Percentiles rank a stretch among this genome's conserved stretches.
Evolutionary conservation across 2,329 filamentous ascomycete species (phyloP).

Genomic region (Aspergillus spinulosporus): DNA sequence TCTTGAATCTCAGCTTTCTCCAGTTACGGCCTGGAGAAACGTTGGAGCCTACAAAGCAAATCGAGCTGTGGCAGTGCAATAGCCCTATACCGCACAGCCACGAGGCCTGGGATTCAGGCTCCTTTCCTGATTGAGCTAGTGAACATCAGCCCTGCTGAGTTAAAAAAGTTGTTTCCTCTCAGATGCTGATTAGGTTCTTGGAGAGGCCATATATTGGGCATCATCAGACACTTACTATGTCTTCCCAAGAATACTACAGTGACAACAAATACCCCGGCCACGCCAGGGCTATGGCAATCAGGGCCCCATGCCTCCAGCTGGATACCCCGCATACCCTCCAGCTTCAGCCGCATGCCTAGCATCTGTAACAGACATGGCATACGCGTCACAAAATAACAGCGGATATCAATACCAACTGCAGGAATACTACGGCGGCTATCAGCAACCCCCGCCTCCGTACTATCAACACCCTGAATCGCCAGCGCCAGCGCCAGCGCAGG

Average conservation of each 20-base stretch:
- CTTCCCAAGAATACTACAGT: conserved; percentile 6
- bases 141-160: conserved; percentile 1
- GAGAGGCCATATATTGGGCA: too few relatives aligned
- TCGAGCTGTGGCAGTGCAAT: background rate
- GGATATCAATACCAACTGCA: background rate
- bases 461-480: background rate
- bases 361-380: background rate
- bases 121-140: conserved; percentile 5
- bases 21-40: too few relatives aligned
- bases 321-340: background rate
- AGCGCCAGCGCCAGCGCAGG: background rate
- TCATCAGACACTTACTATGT: background rate
- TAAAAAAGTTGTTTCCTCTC: background rate
- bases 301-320: background rate
- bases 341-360: background rate
- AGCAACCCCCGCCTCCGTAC: conserved; percentile 2
- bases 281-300: background rate
- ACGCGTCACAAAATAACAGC: background rate
- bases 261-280: background rate
- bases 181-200: too few relatives aligned
- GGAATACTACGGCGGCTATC: background rate
- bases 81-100: background rate
- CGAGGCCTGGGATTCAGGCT: background rate
- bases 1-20: too few relatives aligned
- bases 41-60: too few relatives aligned